These are phyloP conservation scores for Maudiozyma barnettii DNA, from an alignment of 805 yeast species.

Conservation along the genomic window DNA sequence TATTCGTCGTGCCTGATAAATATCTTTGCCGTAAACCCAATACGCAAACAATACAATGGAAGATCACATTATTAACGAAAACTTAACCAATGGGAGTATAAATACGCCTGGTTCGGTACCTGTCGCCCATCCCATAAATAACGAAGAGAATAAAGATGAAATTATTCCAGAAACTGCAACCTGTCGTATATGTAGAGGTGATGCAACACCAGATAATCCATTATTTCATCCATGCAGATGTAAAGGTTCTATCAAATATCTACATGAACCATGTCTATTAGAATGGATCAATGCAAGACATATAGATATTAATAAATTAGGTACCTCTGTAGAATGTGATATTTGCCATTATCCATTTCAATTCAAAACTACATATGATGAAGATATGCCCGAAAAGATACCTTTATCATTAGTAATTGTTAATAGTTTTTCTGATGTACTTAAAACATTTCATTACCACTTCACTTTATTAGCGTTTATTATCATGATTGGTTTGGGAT, in stretches of 20 bases:
- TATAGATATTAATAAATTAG: conserved; percentile 24
- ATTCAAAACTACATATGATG: conserved; percentile 56
- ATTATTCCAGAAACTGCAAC: conserved; percentile 26
- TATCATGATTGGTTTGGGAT: conserved; percentile 31
- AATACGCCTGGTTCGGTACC: not conserved
- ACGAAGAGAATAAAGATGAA: not conserved
- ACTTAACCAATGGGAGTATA: too few species aligned
- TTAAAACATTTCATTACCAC: conserved; percentile 10
- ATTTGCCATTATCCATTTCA: conserved; percentile 72
- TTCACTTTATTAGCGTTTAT: conserved; percentile 30
- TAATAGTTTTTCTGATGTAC: conserved; percentile 27
- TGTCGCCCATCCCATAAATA: not conserved
- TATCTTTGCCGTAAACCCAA: too few species aligned
- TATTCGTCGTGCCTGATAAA: too few species aligned
- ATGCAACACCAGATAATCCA: conserved; percentile 69
- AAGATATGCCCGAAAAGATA: conserved; percentile 52
- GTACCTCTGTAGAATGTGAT: conserved; percentile 64
- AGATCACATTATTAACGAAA: too few species aligned
- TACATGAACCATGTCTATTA: conserved; percentile 83
- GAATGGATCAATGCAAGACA: conserved; percentile 62
- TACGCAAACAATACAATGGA: too few species aligned
- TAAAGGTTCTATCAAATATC: conserved; percentile 83
- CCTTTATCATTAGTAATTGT: conserved; percentile 44
- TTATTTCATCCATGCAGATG: conserved; percentile 88
- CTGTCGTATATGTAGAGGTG: conserved; percentile 93